Percentiles rank a stretch among this genome's conserved stretches.
Conservation (phyloP, 2,329 filamentous ascomycete genomes). For the Talaromyces funiculosus region DNA sequence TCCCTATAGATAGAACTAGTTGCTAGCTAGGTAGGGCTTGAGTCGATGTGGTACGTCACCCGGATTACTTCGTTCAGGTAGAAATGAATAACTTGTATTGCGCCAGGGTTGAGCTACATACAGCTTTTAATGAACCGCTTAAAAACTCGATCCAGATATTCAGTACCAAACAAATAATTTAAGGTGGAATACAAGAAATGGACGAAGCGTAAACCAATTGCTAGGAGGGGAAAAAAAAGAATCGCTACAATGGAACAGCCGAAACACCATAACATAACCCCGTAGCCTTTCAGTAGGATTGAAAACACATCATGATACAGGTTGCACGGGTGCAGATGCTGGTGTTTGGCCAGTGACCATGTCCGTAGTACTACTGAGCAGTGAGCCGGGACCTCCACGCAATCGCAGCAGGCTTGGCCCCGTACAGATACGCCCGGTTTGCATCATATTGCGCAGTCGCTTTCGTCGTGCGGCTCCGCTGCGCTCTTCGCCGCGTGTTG, state of each 20-base stretch:
- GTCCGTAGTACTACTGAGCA: not conserved
- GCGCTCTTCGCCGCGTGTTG: conserved; percentile 42
- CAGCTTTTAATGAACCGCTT: not conserved
- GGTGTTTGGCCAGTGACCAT: not conserved
- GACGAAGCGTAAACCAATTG: not conserved
- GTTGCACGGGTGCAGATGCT: conserved; percentile 7
- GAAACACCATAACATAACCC: not conserved
- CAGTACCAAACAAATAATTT: not conserved
- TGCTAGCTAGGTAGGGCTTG: too few species aligned
- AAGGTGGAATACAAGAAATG: not conserved
- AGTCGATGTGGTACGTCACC: too few species aligned
- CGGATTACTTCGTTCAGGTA: not conserved
- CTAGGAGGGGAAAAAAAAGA: not conserved
- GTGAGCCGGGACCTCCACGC: conserved; percentile 20
- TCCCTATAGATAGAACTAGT: too few species aligned
- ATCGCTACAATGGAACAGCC: not conserved
- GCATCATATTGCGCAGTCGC: conserved; percentile 43
- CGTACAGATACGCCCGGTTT: conserved; percentile 38
- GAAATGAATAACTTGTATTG: not conserved
- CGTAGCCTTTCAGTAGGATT: not conserved
- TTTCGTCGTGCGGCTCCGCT: conserved; percentile 45
- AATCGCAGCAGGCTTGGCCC: conserved; percentile 33
- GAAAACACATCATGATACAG: conserved; percentile 8
- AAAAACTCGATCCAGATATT: not conserved
- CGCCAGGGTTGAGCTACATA: not conserved